A percentile compares a stretch with the other conserved stretches of the same genome.
Conservation (phyloP, 1,139 yeast genomes). For the Suhomyces kunorum region DNA sequence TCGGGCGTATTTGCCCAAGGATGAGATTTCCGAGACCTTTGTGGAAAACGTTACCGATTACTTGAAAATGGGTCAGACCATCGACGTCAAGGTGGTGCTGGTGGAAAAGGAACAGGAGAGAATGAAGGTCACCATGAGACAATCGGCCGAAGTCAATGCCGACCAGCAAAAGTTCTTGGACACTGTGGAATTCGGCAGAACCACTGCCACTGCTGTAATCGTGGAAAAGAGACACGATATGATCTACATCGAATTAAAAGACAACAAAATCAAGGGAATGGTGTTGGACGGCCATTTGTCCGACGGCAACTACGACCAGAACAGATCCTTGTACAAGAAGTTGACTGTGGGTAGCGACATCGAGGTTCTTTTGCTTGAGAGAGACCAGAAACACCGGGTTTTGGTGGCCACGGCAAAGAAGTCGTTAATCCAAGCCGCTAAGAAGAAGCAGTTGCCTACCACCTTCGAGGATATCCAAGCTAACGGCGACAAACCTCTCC, state of each 20-base stretch:
- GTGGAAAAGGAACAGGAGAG: constrained; percentile 58
- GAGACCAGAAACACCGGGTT: constrained; percentile 60
- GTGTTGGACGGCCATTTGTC: constrained; percentile 73
- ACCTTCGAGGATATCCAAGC: constrained; percentile 57
- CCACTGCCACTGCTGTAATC: constrained; percentile 61
- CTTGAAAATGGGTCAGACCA: constrained; percentile 82
- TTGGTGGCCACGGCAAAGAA: constrained; percentile 65
- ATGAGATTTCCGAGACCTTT: constrained; percentile 88
- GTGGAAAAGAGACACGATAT: constrained; percentile 77
- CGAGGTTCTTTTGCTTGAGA: constrained; percentile 66
- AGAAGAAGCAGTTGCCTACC: constrained; percentile 54
- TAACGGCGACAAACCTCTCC: constrained; percentile 45
- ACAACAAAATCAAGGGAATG: constrained; percentile 65
- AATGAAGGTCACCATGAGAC: constrained; percentile 72
- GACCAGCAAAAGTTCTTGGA: constrained; percentile 52
- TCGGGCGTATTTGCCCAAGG: constrained; percentile 78
- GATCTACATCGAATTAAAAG: constrained; percentile 63
- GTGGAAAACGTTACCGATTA: constrained; percentile 77
- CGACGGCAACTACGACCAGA: constrained; percentile 74
- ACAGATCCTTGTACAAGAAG: constrained; percentile 61
- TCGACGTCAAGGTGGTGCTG: constrained; percentile 63
- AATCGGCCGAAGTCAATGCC: constrained; percentile 54
- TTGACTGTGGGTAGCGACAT: constrained; percentile 60
- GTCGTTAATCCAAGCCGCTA: constrained; percentile 67
- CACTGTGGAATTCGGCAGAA: constrained; percentile 58